Conservation (phyloP, 2,329 filamentous ascomycete genomes). For the Fusarium sp. region DNA sequence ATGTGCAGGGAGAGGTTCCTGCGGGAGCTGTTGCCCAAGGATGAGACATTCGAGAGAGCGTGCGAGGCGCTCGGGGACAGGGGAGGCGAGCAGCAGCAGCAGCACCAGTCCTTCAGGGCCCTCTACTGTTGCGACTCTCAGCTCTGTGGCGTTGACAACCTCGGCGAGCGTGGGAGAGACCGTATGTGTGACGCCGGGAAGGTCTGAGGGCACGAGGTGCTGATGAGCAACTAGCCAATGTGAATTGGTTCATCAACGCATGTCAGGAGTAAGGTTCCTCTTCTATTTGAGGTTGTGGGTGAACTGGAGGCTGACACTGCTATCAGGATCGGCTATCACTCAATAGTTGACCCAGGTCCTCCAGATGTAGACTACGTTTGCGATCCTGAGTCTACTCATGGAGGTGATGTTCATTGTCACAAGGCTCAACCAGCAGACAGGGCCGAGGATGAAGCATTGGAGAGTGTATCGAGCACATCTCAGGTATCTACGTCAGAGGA, state of each 20-base stretch:
- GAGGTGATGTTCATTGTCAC: constrained; percentile 25
- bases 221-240: constrained; percentile 53
- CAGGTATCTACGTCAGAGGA: background rate
- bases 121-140: constrained; percentile 62
- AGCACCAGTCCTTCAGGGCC: constrained; percentile 49
- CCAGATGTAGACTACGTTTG: constrained; percentile 40
- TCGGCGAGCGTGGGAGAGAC: constrained; percentile 50
- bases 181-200: constrained; percentile 47
- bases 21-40: constrained; percentile 38
- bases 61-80: constrained; percentile 47
- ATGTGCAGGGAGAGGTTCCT: constrained; percentile 49
- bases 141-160: constrained; percentile 57
- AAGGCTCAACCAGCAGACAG: background rate
- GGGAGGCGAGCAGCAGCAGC: constrained; percentile 4
- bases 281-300: background rate
- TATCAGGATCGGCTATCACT: constrained; percentile 40
- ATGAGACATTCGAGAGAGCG: constrained; percentile 44
- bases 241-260: constrained; percentile 59
- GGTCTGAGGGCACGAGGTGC: background rate
- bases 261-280: constrained; percentile 57
- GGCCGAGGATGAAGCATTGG: constrained; percentile 3
- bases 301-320: constrained; percentile 11
- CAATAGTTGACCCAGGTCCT: constrained; percentile 42
- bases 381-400: constrained; percentile 16
- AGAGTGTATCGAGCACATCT: background rate